These are phyloP conservation scores for Lachancea nothofagi DNA, from an alignment of 805 yeast species.

Conservation along the genomic window DNA sequence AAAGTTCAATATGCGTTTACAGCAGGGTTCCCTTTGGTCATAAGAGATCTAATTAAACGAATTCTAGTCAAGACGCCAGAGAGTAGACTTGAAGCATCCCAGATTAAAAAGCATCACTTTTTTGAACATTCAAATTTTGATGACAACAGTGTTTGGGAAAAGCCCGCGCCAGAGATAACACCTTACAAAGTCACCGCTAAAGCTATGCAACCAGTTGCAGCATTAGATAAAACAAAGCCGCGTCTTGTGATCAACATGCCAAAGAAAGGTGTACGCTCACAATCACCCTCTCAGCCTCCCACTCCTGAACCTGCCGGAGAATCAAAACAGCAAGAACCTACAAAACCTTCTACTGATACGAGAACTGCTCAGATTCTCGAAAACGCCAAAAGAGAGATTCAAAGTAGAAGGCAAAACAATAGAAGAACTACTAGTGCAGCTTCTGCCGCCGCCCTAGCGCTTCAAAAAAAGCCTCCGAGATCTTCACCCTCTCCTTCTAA, in stretches of 20 bases:
- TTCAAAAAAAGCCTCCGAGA: conserved; percentile 16
- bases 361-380: conserved; percentile 32
- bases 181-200: conserved; percentile 73
- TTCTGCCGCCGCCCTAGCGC: conserved; percentile 23
- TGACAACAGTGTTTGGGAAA: conserved; percentile 54
- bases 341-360: conserved; percentile 22
- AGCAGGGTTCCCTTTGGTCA: conserved; percentile 73
- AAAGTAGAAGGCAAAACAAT: conserved; percentile 17
- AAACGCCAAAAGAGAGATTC: conserved; percentile 24
- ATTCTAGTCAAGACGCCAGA: conserved; percentile 60
- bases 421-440: conserved; percentile 20
- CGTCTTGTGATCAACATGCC: conserved; percentile 12
- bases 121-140: conserved; percentile 52
- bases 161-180: conserved; percentile 55
- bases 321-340: conserved; percentile 2
- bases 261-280: conserved; percentile 19
- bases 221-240: conserved; percentile 29
- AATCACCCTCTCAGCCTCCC: conserved; percentile 14
- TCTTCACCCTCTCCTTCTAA: conserved; percentile 14
- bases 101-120: conserved; percentile 59
- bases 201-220: conserved; percentile 73
- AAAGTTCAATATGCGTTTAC: conserved; percentile 77
- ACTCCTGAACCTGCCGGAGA: conserved; percentile 2
- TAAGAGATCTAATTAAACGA: conserved; percentile 68
- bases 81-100: conserved; percentile 51